These are phyloP conservation scores for Venturia pyrina DNA, from an alignment of 2,329 filamentous ascomycete genomes.

Conservation along the genomic window DNA sequence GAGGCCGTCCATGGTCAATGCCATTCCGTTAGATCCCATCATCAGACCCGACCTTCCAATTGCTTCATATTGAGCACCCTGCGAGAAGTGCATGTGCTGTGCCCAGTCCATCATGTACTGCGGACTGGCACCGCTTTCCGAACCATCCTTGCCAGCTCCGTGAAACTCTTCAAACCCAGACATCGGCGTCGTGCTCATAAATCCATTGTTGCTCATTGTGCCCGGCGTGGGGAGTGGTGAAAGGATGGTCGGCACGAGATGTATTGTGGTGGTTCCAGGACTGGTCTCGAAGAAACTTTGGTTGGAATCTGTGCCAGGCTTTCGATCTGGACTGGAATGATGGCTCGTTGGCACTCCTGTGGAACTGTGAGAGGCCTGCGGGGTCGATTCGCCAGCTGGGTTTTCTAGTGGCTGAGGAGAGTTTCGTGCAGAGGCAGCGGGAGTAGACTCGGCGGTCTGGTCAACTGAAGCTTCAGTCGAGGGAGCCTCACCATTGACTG, in stretches of 20 bases:
- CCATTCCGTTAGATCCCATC: constrained; percentile 30
- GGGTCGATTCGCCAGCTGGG: neutral
- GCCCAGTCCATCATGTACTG: constrained; percentile 40
- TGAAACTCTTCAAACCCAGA: constrained; percentile 38
- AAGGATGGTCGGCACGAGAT: constrained; percentile 22
- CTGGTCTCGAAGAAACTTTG: constrained; percentile 32
- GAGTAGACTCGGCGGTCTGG: constrained; percentile 23
- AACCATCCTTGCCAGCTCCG: constrained; percentile 25
- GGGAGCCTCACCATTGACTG: constrained; percentile 4
- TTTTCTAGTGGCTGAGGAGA: constrained; percentile 25
- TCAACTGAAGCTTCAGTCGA: constrained; percentile 21
- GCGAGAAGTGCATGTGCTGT: constrained; percentile 33
- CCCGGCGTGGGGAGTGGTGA: constrained; percentile 29
- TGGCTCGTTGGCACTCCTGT: neutral
- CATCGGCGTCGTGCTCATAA: constrained; percentile 34
- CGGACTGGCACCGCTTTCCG: constrained; percentile 30
- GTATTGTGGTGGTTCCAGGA: constrained; percentile 23
- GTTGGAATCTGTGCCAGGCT: constrained; percentile 24
- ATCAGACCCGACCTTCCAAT: constrained; percentile 30
- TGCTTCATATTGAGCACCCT: constrained; percentile 31
- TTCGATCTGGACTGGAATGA: constrained; percentile 12
- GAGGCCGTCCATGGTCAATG: constrained; percentile 27
- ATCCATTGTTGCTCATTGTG: constrained; percentile 21
- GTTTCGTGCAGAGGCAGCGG: constrained; percentile 23
- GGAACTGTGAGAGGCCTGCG: neutral